Conservation (phyloP, 2,329 filamentous ascomycete genomes). For the Aspergillus terreus region DNA sequence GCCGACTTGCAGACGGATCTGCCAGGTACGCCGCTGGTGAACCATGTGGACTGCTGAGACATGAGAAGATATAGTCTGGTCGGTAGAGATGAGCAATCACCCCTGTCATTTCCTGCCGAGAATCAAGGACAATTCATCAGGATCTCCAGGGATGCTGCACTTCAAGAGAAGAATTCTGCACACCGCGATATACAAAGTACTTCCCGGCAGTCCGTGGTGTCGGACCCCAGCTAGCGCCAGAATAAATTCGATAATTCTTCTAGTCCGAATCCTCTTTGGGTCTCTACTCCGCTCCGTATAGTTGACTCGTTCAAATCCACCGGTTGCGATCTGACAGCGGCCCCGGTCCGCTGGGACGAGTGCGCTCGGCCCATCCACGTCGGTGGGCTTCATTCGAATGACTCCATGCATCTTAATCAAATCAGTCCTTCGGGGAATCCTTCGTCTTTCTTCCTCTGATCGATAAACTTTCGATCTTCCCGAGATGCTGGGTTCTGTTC, state of each 20-base stretch:
- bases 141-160: neutral
- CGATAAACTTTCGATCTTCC: slow-evolving; percentile 13
- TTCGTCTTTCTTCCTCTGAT: slow-evolving; percentile 9
- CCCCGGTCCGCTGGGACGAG: slow-evolving; percentile 7
- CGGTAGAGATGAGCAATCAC: neutral
- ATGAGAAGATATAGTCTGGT: neutral
- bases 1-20: neutral
- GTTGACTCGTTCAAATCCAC: neutral
- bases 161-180: neutral
- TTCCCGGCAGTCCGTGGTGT: neutral
- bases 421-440: slow-evolving; percentile 6
- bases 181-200: neutral
- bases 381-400: slow-evolving; percentile 9
- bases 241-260: neutral
- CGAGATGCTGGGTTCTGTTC: neutral
- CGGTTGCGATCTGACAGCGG: neutral
- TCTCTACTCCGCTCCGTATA: neutral
- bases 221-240: neutral
- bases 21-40: neutral
- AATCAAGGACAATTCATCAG: neutral
- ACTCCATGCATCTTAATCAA: slow-evolving; percentile 15
- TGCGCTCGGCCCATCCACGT: neutral
- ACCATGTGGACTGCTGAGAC: neutral
- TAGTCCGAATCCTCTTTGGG: neutral
- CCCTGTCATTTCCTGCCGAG: neutral